phyloP scores from a whole-genome alignment of 257 asterid genomes.

The Nyctanthes arbortristis region DNA sequence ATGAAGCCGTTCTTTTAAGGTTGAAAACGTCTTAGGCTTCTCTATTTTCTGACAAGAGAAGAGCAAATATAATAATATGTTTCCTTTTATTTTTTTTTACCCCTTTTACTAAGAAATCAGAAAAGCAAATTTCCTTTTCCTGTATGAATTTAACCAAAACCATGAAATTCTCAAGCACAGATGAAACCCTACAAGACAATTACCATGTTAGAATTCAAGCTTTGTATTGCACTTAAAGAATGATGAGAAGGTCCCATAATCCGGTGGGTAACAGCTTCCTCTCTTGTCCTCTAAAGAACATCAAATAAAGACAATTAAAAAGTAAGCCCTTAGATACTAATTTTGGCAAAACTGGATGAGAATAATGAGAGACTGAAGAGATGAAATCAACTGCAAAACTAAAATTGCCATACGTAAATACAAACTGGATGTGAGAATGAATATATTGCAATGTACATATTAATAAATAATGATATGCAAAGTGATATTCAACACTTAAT shows the following conservation, averaged over 20 bases:
- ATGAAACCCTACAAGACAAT: slow-evolving; percentile 23
- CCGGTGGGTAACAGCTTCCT: slow-evolving; percentile 72
- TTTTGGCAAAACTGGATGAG: too few relatives aligned
- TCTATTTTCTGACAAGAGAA: slow-evolving; percentile 63
- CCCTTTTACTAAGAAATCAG: background rate
- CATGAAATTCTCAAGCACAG: background rate
- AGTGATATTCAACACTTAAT: too few relatives aligned
- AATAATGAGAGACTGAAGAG: too few relatives aligned
- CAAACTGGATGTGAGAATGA: too few relatives aligned
- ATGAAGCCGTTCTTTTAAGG: slow-evolving; percentile 71
- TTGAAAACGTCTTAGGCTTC: slow-evolving; percentile 58
- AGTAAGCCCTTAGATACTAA: background rate
- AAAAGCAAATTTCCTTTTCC: background rate
- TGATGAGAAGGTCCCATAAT: slow-evolving; percentile 81
- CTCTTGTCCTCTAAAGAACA: slow-evolving; percentile 51
- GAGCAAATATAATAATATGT: slow-evolving; percentile 19
- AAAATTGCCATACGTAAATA: too few relatives aligned
- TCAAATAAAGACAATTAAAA: slow-evolving; percentile 17
- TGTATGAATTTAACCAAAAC: background rate
- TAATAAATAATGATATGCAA: too few relatives aligned
- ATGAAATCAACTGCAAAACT: too few relatives aligned
- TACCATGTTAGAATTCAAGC: slow-evolving; percentile 65
- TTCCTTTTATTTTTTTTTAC: too few relatives aligned
- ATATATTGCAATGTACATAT: too few relatives aligned
- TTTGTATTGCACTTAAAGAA: slow-evolving; percentile 49